These are phyloP conservation scores for Pseudoperonospora humuli DNA, from an alignment of 352 stramenopile species.

Conservation along the genomic window DNA sequence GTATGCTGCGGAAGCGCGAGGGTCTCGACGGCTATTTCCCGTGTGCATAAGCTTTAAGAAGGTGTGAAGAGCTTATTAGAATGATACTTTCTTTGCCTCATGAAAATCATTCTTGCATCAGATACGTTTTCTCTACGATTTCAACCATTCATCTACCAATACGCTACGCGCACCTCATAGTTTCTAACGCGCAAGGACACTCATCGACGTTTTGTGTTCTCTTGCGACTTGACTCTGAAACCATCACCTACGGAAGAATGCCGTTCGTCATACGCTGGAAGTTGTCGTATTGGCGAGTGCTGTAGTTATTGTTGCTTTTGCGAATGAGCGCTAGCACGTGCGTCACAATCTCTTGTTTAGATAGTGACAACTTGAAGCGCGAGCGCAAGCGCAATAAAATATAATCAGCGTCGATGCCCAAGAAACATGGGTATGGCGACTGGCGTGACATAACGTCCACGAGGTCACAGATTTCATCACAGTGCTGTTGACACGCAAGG, in stretches of 20 bases:
- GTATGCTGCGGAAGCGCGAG: constrained; percentile 50
- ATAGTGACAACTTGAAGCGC: constrained; percentile 82
- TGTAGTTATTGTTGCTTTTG: constrained; percentile 91
- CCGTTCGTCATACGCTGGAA: constrained; percentile 93
- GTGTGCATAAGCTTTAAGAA: constrained; percentile 16
- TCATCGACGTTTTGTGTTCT: constrained; percentile 6
- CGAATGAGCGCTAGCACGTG: constrained; percentile 87
- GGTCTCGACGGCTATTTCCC: constrained; percentile 30
- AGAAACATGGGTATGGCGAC: constrained; percentile 96
- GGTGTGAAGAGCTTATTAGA: too few relatives aligned
- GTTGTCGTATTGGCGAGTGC: constrained; percentile 90
- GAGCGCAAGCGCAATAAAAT: constrained; percentile 81
- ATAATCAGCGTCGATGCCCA: constrained; percentile 71
- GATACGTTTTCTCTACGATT: constrained; percentile 1
- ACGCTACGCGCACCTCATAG: constrained; percentile 13
- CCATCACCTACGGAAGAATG: constrained; percentile 66
- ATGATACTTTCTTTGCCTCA: constrained; percentile 10
- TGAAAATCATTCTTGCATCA: not conserved
- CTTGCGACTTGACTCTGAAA: constrained; percentile 3
- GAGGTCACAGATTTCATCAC: constrained; percentile 93
- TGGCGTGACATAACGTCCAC: constrained; percentile 95
- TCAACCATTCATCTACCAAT: constrained; percentile 10
- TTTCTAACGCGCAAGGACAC: constrained; percentile 6
- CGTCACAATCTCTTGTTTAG: constrained; percentile 85
- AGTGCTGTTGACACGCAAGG: constrained; percentile 93